These are phyloP conservation scores for Sporothrix phasma DNA, from an alignment of 2,329 filamentous ascomycete species.

Conservation along the genomic window DNA sequence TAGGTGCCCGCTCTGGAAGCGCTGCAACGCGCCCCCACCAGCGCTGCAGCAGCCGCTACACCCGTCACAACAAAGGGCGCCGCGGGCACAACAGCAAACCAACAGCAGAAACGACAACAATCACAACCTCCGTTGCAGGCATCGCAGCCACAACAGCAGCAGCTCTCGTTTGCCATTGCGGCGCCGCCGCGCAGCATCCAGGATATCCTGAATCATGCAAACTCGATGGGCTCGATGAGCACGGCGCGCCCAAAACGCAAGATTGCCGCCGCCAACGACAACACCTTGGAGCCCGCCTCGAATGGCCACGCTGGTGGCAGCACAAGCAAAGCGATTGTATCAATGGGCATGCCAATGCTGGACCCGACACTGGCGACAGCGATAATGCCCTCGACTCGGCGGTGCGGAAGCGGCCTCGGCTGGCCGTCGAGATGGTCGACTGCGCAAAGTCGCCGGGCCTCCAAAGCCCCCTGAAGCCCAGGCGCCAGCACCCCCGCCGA, in stretches of 20 bases:
- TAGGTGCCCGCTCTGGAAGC: neutral
- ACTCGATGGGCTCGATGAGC: conserved; percentile 11
- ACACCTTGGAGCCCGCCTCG: neutral
- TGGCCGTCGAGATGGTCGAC: conserved; percentile 41
- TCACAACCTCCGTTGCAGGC: neutral
- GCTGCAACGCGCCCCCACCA: conserved; percentile 10
- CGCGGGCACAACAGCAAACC: neutral
- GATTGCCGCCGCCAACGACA: conserved; percentile 4
- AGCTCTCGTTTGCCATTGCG: conserved; percentile 11
- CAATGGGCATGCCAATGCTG: neutral
- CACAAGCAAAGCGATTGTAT: neutral
- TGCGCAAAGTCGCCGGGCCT: conserved; percentile 11
- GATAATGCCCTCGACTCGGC: conserved; percentile 20
- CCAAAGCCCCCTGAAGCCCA: neutral
- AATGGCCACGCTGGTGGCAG: neutral
- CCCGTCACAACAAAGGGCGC: conserved; percentile 4
- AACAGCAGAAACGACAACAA: neutral
- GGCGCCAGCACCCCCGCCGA: neutral
- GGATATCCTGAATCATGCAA: conserved; percentile 17
- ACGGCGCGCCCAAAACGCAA: conserved; percentile 18
- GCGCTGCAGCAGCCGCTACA: neutral
- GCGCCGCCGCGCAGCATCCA: conserved; percentile 16
- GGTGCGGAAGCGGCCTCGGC: conserved; percentile 40
- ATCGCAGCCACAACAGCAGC: conserved; percentile 2
- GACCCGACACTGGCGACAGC: neutral